phyloP scores from a whole-genome alignment of 1,284 basidiomycete genomes.

The Rhodotorula sp. region DNA sequence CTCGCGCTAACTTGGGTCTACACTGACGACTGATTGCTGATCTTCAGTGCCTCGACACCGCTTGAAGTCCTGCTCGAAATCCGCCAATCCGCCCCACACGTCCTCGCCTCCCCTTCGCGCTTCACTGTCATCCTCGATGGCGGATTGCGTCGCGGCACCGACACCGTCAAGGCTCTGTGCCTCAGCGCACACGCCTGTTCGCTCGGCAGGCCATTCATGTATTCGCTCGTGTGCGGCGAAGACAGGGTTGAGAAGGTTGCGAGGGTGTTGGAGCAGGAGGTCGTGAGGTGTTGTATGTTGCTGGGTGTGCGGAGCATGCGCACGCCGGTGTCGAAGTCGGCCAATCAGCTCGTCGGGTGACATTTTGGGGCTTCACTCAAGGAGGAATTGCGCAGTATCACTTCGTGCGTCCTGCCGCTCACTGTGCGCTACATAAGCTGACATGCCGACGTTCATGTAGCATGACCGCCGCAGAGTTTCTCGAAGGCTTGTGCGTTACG shows the following conservation, averaged over 20 bases:
- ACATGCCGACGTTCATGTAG: conserved; percentile 51
- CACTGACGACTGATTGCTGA: too few species aligned
- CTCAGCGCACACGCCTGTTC: conserved; percentile 44
- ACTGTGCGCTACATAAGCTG: conserved; percentile 45
- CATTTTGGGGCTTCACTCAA: background rate
- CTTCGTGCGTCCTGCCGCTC: conserved; percentile 41
- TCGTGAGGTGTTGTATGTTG: conserved; percentile 6
- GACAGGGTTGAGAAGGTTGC: conserved; percentile 14
- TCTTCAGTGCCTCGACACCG: conserved; percentile 26
- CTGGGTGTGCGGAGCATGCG: conserved; percentile 38
- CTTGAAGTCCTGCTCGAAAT: conserved; percentile 50
- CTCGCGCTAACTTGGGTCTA: too few species aligned
- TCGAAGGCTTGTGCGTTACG: background rate
- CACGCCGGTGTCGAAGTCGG: background rate
- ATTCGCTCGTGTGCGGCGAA: conserved; percentile 13
- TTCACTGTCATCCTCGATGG: conserved; percentile 41
- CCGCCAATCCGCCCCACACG: conserved; percentile 65
- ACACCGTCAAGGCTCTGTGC: conserved; percentile 46
- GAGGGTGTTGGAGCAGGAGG: conserved; percentile 17
- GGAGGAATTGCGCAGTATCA: background rate
- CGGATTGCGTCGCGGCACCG: conserved; percentile 44
- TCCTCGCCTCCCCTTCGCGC: conserved; percentile 57
- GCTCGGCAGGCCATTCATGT: conserved; percentile 39
- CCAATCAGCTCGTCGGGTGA: background rate
- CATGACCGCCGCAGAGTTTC: background rate